Evolutionary conservation across 805 yeast genomes (phyloP), one percentile per base, ranked within the genome.

Genomic region (Ogataea zsoltii): DNA sequence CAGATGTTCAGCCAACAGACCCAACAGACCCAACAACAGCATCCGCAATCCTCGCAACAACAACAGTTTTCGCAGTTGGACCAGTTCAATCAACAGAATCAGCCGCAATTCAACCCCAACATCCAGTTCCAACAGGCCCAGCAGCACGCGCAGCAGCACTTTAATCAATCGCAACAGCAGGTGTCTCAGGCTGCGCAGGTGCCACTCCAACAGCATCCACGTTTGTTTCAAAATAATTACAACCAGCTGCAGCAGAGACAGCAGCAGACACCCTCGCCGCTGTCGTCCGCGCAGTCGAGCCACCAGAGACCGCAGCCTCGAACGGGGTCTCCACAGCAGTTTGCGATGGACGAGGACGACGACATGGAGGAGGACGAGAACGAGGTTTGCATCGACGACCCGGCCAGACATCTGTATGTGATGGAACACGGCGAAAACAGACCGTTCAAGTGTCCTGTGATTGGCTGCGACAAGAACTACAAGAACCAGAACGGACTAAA

Each of bases 401-500:
- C 98, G 0, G 97, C 97, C 1, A 78, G 98, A 53, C 94, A 91
- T 62, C 70, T 92, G 48, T 92, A 94, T 62, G 96, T 91, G 28
- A 83, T 88, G 73, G 97, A 91, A 67, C 84, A 82, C 51, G 91
- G 88, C 47, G 97, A 91, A 56, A 87, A 89, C 64, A 84, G 94
- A 66, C 99, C 99, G 25, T 94, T 85, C 72, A 90, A 86, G 65
- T 94, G 99, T 71, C 99, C 98, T 0, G 99, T 94, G 35, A 87
- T 90, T 60, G 99, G 99, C 7, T 94, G 99, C 68, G 97, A 91
- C 58, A 94, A 94, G 73, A 91, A 92, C 23, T 94, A 94, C 68
- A 94, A 94, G 71, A 94, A 94, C 67, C 99, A 94, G 70, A 94
- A 94, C 63, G 99, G 99, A 14, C 75, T 94, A 62, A 94, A 94